A percentile compares a stretch with the other conserved stretches of the same genome.
These are phyloP conservation scores for Globisporangium lucens DNA, from an alignment of 352 stramenopile species.

Conservation along the genomic window DNA sequence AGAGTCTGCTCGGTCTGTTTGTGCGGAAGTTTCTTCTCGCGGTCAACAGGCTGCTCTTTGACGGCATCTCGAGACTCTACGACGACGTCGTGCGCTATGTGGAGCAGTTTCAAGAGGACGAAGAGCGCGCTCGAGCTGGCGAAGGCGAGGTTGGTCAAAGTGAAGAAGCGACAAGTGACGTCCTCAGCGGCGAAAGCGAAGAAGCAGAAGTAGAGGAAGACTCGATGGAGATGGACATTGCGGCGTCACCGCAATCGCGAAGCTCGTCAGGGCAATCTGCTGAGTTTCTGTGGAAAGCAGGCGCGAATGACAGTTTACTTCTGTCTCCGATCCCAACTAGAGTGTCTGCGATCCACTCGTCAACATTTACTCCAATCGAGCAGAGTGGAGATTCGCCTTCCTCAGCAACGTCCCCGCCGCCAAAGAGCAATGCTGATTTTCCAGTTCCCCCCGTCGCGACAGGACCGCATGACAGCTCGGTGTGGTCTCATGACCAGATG, in stretches of 20 bases:
- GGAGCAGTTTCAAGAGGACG: constrained; percentile 37
- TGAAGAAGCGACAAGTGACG: constrained; percentile 5
- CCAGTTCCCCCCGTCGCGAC: constrained; percentile 6
- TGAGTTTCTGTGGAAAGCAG: constrained; percentile 30
- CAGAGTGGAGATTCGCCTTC: constrained; percentile 2
- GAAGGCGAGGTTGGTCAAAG: neutral
- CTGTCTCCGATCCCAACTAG: constrained; percentile 31
- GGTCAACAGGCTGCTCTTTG: constrained; percentile 59
- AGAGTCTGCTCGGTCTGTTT: constrained; percentile 64
- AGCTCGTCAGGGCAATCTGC: constrained; percentile 2
- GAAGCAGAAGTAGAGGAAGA: neutral
- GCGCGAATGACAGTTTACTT: constrained; percentile 28
- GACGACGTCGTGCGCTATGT: constrained; percentile 61
- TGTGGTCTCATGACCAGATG: constrained; percentile 59
- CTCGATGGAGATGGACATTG: constrained; percentile 11
- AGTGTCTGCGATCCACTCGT: neutral
- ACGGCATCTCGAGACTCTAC: constrained; percentile 64
- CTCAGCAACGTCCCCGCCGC: neutral
- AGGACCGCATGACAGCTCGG: constrained; percentile 25
- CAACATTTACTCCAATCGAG: constrained; percentile 3
- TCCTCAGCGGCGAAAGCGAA: constrained; percentile 4
- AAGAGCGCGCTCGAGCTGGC: constrained; percentile 9
- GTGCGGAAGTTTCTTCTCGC: constrained; percentile 65
- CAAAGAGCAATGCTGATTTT: neutral
- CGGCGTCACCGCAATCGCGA: constrained; percentile 6